Conservation (phyloP, 257 asterid genomes). For the Przewalskia tangutica region DNA sequence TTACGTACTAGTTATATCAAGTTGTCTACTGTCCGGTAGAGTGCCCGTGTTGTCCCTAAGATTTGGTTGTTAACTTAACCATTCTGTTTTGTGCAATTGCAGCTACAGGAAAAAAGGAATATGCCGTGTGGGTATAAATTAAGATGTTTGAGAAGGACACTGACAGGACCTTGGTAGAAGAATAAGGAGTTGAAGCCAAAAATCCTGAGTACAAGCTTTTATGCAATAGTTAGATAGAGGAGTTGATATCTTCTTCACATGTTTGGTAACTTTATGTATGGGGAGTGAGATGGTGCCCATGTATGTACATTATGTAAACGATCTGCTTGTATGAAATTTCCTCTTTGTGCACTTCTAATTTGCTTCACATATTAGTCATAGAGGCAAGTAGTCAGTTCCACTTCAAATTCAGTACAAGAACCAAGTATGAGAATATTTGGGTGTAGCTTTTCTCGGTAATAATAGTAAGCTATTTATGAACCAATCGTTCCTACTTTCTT, state of each 20-base stretch:
- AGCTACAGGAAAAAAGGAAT: conserved; percentile 47
- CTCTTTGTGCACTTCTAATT: background rate
- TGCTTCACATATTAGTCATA: conserved; percentile 3
- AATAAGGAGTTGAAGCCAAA: background rate
- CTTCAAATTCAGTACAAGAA: background rate
- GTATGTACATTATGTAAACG: conserved; percentile 8
- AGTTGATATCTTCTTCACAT: background rate
- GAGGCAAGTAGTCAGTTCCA: background rate
- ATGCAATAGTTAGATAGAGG: conserved; percentile 5
- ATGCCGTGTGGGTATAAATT: conserved; percentile 44
- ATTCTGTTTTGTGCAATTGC: background rate
- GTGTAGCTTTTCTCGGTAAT: background rate
- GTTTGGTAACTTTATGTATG: conserved; percentile 12
- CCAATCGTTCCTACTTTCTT: background rate
- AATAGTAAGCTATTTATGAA: background rate
- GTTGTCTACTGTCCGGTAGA: background rate
- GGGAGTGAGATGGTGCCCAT: conserved; percentile 6
- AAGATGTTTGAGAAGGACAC: conserved; percentile 63
- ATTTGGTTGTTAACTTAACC: background rate
- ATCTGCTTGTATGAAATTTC: conserved; percentile 15
- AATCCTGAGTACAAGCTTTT: background rate
- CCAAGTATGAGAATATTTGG: background rate
- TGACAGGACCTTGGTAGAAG: conserved; percentile 80
- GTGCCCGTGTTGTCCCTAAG: background rate
- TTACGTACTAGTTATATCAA: background rate